These are phyloP conservation scores for Vachellia collinsii DNA, from an alignment of 306 rosid genomes.

Conservation along the genomic window DNA sequence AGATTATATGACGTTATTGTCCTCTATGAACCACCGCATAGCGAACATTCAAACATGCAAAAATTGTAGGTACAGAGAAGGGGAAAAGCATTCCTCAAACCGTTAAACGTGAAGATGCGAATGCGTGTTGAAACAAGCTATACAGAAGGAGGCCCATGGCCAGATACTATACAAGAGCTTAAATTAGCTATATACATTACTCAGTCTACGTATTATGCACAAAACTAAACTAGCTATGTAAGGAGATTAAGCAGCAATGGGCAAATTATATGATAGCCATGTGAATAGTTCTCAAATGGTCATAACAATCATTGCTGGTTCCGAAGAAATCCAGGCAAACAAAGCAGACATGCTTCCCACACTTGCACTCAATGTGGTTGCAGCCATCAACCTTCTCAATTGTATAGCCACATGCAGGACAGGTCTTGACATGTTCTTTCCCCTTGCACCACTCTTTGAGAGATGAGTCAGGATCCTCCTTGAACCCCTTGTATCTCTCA, in stretches of 20 bases:
- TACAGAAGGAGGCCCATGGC: not conserved
- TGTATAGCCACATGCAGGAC: slow-evolving; percentile 63
- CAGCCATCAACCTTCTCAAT: slow-evolving; percentile 93
- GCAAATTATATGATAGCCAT: slow-evolving; percentile 49
- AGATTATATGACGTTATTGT: no score
- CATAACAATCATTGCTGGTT: slow-evolving; percentile 71
- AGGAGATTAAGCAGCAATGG: not conserved
- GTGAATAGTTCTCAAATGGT: slow-evolving; percentile 74
- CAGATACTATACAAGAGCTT: slow-evolving; percentile 22
- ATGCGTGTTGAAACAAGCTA: not conserved
- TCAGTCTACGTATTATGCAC: slow-evolving; percentile 21
- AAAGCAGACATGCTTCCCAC: slow-evolving; percentile 95
- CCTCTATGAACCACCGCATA: no score
- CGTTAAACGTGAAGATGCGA: not conserved
- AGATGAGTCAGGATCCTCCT: slow-evolving; percentile 90
- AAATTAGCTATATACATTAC: slow-evolving; percentile 37
- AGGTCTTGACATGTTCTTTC: slow-evolving; percentile 76
- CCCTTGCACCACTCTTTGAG: slow-evolving; percentile 80
- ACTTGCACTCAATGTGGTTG: slow-evolving; percentile 86
- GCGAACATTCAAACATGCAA: not conserved
- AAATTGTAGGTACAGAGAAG: not conserved
- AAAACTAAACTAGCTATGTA: not conserved
- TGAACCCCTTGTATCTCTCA: slow-evolving; percentile 67
- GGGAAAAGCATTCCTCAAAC: not conserved
- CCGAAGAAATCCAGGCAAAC: slow-evolving; percentile 67